Evolutionary conservation across 148 eudicot species (phyloP).

Genomic region (Rhododendron griersonianum): DNA sequence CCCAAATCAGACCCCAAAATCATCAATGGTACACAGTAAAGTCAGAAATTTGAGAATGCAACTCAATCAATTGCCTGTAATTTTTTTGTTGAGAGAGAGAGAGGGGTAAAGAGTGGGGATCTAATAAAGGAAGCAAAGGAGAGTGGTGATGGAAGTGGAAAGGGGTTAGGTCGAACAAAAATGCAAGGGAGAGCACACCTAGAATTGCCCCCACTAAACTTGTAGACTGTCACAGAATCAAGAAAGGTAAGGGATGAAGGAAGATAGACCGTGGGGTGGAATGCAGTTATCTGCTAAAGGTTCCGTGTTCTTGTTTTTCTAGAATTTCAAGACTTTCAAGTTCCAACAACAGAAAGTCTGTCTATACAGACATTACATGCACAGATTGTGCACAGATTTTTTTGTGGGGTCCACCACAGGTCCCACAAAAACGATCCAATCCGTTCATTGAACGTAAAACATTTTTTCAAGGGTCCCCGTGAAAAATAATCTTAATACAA

Average conservation of each 20-base stretch:
- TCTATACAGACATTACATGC: too few species aligned
- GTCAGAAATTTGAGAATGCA: background rate
- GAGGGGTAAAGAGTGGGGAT: background rate
- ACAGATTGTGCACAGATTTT: too few species aligned
- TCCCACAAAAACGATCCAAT: too few species aligned
- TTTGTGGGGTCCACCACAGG: too few species aligned
- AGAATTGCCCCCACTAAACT: background rate
- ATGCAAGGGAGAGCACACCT: background rate
- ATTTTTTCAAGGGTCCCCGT: too few species aligned
- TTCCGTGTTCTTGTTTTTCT: background rate
- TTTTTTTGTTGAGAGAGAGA: background rate
- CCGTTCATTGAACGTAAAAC: too few species aligned
- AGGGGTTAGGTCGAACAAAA: background rate
- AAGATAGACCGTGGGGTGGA: background rate
- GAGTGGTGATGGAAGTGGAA: background rate
- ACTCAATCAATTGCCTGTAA: background rate
- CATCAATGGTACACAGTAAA: conserved; percentile 1
- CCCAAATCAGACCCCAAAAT: background rate
- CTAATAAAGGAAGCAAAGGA: background rate
- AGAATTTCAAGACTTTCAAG: too few species aligned
- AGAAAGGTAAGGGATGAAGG: background rate
- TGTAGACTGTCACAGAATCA: background rate
- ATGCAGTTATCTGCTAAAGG: background rate
- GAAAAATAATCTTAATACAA: too few species aligned
- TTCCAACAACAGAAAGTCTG: background rate